Evolutionary conservation across 169 alveolate species (phyloP).

Genomic region (Cryptosporidium tyzzeri): DNA sequence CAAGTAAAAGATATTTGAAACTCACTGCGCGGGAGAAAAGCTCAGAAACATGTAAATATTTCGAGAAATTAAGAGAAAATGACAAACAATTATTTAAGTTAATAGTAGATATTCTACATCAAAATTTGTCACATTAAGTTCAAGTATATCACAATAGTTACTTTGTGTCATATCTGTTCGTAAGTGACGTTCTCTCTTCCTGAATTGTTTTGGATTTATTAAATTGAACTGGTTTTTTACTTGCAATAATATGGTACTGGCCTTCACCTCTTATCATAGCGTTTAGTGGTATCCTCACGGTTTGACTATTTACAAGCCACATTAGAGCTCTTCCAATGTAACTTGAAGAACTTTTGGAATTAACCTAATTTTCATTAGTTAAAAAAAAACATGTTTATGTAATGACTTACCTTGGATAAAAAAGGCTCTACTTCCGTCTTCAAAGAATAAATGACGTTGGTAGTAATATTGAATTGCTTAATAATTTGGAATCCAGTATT

Average conservation of each 20-base stretch:
- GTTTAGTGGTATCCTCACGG: constrained; percentile 70
- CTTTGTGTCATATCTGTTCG: constrained; percentile 10
- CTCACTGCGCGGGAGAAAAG: constrained; percentile 27
- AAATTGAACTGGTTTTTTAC: constrained; percentile 64
- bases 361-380: constrained; percentile 12
- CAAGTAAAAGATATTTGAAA: constrained; percentile 26
- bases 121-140: neutral
- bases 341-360: constrained; percentile 68
- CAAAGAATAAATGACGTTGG: constrained; percentile 51
- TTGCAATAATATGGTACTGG: constrained; percentile 56
- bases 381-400: neutral
- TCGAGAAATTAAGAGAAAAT: neutral
- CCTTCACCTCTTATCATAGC: constrained; percentile 75
- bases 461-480: constrained; percentile 50
- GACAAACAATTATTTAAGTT: neutral
- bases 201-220: constrained; percentile 8
- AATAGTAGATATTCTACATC: neutral
- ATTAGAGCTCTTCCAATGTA: constrained; percentile 45
- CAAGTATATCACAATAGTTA: neutral
- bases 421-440: constrained; percentile 74
- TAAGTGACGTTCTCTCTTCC: neutral
- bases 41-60: constrained; percentile 21
- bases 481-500: constrained; percentile 60
- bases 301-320: constrained; percentile 76
- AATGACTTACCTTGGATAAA: constrained; percentile 59